These are phyloP conservation scores for Penicillium olsonii DNA, from an alignment of 2,329 filamentous ascomycete species.

Conservation along the genomic window DNA sequence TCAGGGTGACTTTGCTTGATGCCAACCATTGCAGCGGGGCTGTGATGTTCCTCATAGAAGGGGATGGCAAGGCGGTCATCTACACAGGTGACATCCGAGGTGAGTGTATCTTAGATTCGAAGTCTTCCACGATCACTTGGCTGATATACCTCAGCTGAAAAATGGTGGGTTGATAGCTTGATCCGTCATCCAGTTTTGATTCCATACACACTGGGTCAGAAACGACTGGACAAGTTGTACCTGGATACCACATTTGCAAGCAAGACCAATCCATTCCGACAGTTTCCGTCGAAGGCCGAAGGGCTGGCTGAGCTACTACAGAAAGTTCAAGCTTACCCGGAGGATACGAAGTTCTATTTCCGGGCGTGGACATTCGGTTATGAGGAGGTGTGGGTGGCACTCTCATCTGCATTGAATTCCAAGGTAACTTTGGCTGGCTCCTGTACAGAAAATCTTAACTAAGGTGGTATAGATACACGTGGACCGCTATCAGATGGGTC, in stretches of 20 bases:
- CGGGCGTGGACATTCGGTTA: constrained; percentile 92
- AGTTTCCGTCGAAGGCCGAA: constrained; percentile 68
- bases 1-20: constrained; percentile 82
- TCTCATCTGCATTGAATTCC: constrained; percentile 69
- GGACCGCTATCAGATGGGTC: constrained; percentile 72
- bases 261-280: constrained; percentile 49
- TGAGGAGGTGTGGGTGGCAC: constrained; percentile 85
- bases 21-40: constrained; percentile 90
- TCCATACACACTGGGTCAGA: constrained; percentile 69
- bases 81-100: constrained; percentile 87
- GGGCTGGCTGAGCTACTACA: constrained; percentile 72
- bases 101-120: constrained; percentile 16
- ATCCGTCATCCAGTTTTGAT: constrained; percentile 70
- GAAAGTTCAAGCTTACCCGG: constrained; percentile 68
- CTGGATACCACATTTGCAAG: constrained; percentile 80
- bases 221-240: constrained; percentile 76
- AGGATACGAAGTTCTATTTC: constrained; percentile 78
- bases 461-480: constrained; percentile 67
- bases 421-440: constrained; percentile 46
- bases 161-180: constrained; percentile 79
- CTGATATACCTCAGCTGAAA: constrained; percentile 56
- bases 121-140: not conserved
- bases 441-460: not conserved
- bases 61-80: constrained; percentile 68
- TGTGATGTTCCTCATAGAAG: constrained; percentile 91